A percentile compares a stretch with the other conserved stretches of the same genome.
phyloP scores from a whole-genome alignment of 2,329 filamentous ascomycete genomes.

The Cladophialophora yegresii region DNA sequence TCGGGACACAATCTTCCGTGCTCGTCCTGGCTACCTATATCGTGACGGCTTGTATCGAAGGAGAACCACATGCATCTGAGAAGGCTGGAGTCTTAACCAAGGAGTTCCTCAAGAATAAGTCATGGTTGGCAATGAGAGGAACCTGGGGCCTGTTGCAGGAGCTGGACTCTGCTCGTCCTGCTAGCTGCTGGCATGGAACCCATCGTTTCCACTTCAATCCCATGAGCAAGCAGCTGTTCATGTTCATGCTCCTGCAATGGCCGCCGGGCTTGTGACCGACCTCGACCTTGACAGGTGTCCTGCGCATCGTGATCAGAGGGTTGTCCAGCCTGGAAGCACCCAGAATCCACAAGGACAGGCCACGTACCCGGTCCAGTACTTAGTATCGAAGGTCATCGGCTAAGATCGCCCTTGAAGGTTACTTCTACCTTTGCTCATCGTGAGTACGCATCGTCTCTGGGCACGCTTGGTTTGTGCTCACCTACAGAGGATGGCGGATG shows the following conservation, averaged over 20 bases:
- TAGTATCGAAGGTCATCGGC: constrained; percentile 9
- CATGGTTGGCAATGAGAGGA: constrained; percentile 13
- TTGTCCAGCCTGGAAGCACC: constrained; percentile 11
- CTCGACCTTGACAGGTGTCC: constrained; percentile 22
- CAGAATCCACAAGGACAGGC: neutral
- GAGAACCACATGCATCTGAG: constrained; percentile 13
- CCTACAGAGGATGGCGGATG: constrained; percentile 10
- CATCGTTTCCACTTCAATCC: constrained; percentile 22
- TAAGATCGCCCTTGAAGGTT: constrained; percentile 15
- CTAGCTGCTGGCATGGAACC: constrained; percentile 12
- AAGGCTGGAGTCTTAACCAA: constrained; percentile 14
- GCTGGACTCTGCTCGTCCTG: constrained; percentile 16
- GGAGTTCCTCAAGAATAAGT: constrained; percentile 7
- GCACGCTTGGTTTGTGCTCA: neutral
- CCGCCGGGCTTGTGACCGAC: constrained; percentile 17
- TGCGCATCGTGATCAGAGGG: constrained; percentile 20
- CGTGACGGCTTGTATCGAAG: constrained; percentile 13
- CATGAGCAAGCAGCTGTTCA: constrained; percentile 11
- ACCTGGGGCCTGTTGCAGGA: constrained; percentile 17
- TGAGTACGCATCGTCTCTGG: neutral
- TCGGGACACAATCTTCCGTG: constrained; percentile 4
- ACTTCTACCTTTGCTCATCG: constrained; percentile 20
- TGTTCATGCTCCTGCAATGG: constrained; percentile 20
- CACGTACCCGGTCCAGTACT: constrained; percentile 11
- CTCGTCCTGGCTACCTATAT: constrained; percentile 20